phyloP scores from a whole-genome alignment of 108 stramenopile species.

The Nitzschia inconspicua region DNA sequence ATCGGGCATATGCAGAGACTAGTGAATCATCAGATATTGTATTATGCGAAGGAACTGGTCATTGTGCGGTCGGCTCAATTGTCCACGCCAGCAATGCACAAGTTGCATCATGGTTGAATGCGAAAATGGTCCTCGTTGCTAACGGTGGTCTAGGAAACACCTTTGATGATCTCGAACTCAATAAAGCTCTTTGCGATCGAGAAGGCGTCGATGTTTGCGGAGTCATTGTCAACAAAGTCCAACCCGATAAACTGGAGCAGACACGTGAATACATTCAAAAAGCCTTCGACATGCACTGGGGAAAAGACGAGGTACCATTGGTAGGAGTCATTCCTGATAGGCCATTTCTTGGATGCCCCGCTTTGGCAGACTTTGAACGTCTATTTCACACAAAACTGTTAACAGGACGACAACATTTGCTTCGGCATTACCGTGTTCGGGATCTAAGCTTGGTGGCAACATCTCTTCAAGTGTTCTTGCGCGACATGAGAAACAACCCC shows the following conservation, averaged over 20 bases:
- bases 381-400: slow-evolving; percentile 68
- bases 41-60: slow-evolving; percentile 94
- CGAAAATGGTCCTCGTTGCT: slow-evolving; percentile 86
- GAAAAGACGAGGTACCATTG: slow-evolving; percentile 57
- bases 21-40: slow-evolving; percentile 43
- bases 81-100: slow-evolving; percentile 86
- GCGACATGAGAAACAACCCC: slow-evolving; percentile 63
- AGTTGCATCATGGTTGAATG: slow-evolving; percentile 77
- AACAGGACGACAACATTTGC: slow-evolving; percentile 64
- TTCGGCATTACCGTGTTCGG: slow-evolving; percentile 70
- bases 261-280: slow-evolving; percentile 60
- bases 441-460: slow-evolving; percentile 84
- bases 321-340: slow-evolving; percentile 88
- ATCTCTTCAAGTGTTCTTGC: slow-evolving; percentile 72
- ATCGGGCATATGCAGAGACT: slow-evolving; percentile 31
- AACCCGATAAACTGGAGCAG: slow-evolving; percentile 79
- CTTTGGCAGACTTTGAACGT: slow-evolving; percentile 75
- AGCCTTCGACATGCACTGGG: slow-evolving; percentile 59
- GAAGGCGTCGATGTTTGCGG: slow-evolving; percentile 78
- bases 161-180: slow-evolving; percentile 89
- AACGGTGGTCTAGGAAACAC: slow-evolving; percentile 90
- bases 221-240: slow-evolving; percentile 90
- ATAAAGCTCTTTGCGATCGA: slow-evolving; percentile 72
- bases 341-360: slow-evolving; percentile 82
- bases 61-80: slow-evolving; percentile 83